Evolutionary conservation across 2,329 filamentous ascomycete genomes (phyloP).

Genomic region (Periconia macrospinosa): DNA sequence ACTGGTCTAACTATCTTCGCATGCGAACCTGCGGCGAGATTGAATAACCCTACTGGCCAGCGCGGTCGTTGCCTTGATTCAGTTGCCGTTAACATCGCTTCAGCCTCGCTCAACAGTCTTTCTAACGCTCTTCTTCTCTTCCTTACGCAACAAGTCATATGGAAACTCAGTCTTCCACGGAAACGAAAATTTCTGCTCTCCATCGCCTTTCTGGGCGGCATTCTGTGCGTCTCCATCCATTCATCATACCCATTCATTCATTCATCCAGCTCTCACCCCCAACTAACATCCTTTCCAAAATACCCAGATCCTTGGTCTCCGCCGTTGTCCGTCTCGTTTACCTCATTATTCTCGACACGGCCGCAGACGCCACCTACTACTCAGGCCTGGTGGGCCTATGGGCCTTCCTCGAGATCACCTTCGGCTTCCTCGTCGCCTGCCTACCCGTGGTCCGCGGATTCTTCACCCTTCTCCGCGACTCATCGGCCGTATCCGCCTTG

Average conservation of each 20-base stretch:
- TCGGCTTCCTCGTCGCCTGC: slow-evolving; percentile 4
- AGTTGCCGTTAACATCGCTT: not conserved
- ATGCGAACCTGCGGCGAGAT: slow-evolving; percentile 5
- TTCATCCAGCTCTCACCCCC: not conserved
- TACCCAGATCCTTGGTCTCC: not conserved
- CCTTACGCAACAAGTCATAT: slow-evolving; percentile 4
- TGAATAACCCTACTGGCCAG: slow-evolving; percentile 1
- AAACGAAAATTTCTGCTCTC: not conserved
- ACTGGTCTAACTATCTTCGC: slow-evolving; percentile 2
- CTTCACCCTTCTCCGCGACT: not conserved
- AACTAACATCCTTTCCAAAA: not conserved
- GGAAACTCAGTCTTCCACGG: not conserved
- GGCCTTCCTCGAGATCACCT: not conserved
- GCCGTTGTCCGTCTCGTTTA: slow-evolving; percentile 2
- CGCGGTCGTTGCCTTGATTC: slow-evolving; percentile 2
- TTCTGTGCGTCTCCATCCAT: not conserved
- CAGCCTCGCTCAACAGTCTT: not conserved
- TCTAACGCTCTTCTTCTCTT: slow-evolving; percentile 1
- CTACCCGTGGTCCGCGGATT: not conserved
- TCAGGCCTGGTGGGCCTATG: not conserved
- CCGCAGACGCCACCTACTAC: not conserved
- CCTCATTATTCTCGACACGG: not conserved
- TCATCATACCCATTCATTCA: not conserved
- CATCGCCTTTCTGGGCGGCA: slow-evolving; percentile 1
- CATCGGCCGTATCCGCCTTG: not conserved